Base-by-base conservation (phyloP, 768 basidiomycete species). In the Leccinum arenicola region DNA sequence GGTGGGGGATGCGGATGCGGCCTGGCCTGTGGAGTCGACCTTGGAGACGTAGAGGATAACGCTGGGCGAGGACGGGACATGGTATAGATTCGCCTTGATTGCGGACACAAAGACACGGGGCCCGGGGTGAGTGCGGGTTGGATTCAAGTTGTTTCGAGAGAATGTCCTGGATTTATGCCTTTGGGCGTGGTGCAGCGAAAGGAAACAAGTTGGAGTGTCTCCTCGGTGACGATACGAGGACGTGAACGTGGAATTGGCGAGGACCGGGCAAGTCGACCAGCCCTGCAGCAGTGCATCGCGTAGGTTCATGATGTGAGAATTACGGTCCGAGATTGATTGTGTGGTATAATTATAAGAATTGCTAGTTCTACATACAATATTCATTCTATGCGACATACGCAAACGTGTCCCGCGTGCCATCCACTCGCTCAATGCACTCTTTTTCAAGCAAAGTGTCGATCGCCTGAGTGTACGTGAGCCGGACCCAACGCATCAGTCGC, bases 391-490 rank as follows among this genome's bases (percentile, higher is more conserved):
- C 74, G 15, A 76, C 74, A 45, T 75, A 76, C 12, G 73, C 69
- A 56, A 75, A 76, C 36, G 90, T 90, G 75, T 96, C 94, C 69
- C 89, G 88, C n/a, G 88, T 86, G 12, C 88, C 91, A 21, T 94
- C 93, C 14, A 93, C 89, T 31, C 96, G 88, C 70, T 98, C 95
- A 66, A 99, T 90, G 73, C 98, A 99, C 73, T 99, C 96, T 77
- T 96, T 96, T 78, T 98, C 96, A 51, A 98, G 78, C 19, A 98
- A 78, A 14, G 86, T 86, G 70, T 96, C 94, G 59, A 98, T 96
- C 3, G 93, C 91, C 89, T 91, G 59, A 2, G 25, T 8, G 1
- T 14, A 31, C 50, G 48, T 61, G 33, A 71, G 63, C 47, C 1
- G 0, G 31, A 19, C 29, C 54, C 3, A 3, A n/a, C 54, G 7